Base-by-base conservation (phyloP, 371 early-diverging fungal genomes). In the Encephalitozoon romaleae region DNA sequence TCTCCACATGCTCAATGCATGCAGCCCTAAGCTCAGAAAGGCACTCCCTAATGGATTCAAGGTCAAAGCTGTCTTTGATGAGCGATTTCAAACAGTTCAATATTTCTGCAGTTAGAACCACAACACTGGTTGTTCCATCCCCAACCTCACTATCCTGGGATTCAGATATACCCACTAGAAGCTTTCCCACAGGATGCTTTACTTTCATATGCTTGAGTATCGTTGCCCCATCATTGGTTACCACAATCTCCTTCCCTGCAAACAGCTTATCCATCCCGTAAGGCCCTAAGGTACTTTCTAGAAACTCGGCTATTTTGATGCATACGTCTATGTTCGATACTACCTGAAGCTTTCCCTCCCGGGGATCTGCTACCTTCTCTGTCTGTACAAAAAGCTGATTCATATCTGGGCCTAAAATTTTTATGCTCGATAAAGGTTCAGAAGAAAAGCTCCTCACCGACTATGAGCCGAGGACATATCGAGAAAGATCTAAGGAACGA, bases 221-320 rank as follows among this genome's bases (percentile, higher is more conserved):
- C 43, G 98, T 99, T 21, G 99, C 99, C 74, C 99, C 99, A 86
- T 99, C 99, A 87, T 99, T 99, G 28, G 98, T 96, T 79, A 98
- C 95, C 12, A 97, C 92, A 38, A 94, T 93, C 66, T 90, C 87
- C 53, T 90, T 93, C 81, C 93, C 93, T 39, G 96, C 94, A 83
- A 99, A 96, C 66, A 98, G 87, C 87, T 99, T 99, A 86, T 99
- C 99, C 93, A 95, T 93, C 70, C 99, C 99, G 77, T 95, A 89
- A 45, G 99, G 99, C 41, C 99, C 99, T 41, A 99, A 89, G 2
- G 98, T 98, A 1, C 95, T 93, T 81, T 93, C 89, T 75, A 99
- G 89, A 67, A 91, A 91, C 82, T 96, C 94, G 63, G 93, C 93
- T 49, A 98, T 90, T 47, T 94, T 94, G 72, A 89, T 80, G 81